Evolutionary conservation across 1,139 yeast genomes (phyloP).

Genomic region (Yamadazyma atlantica): DNA sequence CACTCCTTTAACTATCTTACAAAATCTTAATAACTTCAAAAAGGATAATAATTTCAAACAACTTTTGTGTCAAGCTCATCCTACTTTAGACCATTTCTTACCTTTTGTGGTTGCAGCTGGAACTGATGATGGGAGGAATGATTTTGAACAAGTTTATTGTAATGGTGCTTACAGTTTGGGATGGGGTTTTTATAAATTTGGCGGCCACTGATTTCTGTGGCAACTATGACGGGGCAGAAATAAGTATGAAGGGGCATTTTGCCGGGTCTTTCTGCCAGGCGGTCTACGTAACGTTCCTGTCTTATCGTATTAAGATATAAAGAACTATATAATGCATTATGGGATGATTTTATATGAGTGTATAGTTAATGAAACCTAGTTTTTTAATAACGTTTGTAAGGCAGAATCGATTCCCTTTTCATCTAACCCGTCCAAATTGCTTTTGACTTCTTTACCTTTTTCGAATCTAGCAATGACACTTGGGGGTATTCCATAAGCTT

Average conservation of each 20-base stretch:
- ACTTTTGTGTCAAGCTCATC: constrained; percentile 59
- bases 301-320: too few relatives aligned
- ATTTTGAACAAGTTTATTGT: constrained; percentile 48
- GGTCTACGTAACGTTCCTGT: too few relatives aligned
- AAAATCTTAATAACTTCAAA: constrained; percentile 31
- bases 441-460: constrained; percentile 44
- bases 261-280: too few relatives aligned
- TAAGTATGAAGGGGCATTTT: too few relatives aligned
- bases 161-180: constrained; percentile 51
- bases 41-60: constrained; percentile 20
- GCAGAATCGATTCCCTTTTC: constrained; percentile 40
- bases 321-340: not conserved
- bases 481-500: constrained; percentile 71
- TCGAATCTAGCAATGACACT: constrained; percentile 70
- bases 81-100: constrained; percentile 70
- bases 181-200: constrained; percentile 64
- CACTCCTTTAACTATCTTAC: constrained; percentile 23
- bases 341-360: constrained; percentile 4
- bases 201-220: not conserved
- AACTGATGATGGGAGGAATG: constrained; percentile 36
- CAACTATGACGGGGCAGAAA: constrained; percentile 19
- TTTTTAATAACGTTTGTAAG: constrained; percentile 38
- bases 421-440: constrained; percentile 45
- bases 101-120: constrained; percentile 73
- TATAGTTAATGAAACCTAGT: constrained; percentile 7